phyloP scores from a whole-genome alignment of 2,329 filamentous ascomycete genomes.

The Ophiostoma tasmaniense region DNA sequence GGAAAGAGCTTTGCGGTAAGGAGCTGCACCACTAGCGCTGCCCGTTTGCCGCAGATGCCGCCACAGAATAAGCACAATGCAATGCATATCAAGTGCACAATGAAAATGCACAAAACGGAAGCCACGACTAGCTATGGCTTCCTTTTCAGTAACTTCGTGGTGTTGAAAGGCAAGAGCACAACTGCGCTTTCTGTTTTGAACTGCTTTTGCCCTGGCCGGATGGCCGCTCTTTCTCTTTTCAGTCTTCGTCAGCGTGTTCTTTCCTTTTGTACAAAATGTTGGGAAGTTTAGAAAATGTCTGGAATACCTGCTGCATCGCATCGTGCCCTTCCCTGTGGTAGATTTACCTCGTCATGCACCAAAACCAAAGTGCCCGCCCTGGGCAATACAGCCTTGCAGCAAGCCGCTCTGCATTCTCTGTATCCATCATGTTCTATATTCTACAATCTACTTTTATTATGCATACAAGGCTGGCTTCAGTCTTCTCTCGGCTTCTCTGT shows the following conservation, averaged over 20 bases:
- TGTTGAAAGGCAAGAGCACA: neutral
- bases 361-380: neutral
- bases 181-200: neutral
- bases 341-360: neutral
- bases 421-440: neutral
- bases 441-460: neutral
- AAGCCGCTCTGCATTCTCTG: neutral
- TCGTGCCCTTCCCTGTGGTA: neutral
- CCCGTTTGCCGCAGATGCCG: neutral
- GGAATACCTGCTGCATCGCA: neutral
- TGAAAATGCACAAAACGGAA: neutral
- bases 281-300: neutral
- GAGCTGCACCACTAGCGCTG: neutral
- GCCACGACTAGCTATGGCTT: neutral
- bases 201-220: too few relatives aligned
- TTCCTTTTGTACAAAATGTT: neutral
- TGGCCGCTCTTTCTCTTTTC: too few relatives aligned
- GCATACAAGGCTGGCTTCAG: neutral
- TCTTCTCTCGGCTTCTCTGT: neutral
- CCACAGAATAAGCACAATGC: neutral
- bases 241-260: too few relatives aligned
- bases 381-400: neutral
- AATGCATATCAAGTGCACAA: neutral
- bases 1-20: neutral
- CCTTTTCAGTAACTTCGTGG: neutral